phyloP scores from a whole-genome alignment of 345 rosid genomes.

The Citrus mangshanensis region DNA sequence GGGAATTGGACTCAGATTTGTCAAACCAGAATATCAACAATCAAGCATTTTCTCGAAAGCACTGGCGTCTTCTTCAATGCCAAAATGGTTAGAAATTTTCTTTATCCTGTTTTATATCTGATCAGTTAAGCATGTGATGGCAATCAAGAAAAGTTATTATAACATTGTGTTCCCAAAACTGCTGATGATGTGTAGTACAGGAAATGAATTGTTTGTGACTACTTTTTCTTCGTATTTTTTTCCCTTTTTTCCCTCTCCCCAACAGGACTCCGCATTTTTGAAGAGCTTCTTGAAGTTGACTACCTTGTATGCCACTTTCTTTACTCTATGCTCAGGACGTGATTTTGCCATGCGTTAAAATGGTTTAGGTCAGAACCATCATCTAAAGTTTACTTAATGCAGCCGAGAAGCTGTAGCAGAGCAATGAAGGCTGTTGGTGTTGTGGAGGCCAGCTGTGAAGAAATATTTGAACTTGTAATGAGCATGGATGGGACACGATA shows the following conservation, averaged over 20 bases:
- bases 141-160: neutral
- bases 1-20: constrained; percentile 67
- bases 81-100: constrained; percentile 71
- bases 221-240: constrained; percentile 6
- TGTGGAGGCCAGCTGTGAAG: constrained; percentile 96
- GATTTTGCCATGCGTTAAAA: constrained; percentile 13
- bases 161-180: neutral
- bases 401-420: constrained; percentile 99
- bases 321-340: constrained; percentile 17
- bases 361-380: constrained; percentile 20
- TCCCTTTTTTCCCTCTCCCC: neutral
- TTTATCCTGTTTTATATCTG: constrained; percentile 5
- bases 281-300: constrained; percentile 98
- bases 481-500: constrained; percentile 99
- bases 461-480: constrained; percentile 96
- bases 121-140: constrained; percentile 15
- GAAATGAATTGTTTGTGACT: constrained; percentile 7
- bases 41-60: constrained; percentile 94
- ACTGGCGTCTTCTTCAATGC: constrained; percentile 99
- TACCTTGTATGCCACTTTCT: constrained; percentile 71
- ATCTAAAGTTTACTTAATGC: constrained; percentile 32
- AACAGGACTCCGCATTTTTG: constrained; percentile 98
- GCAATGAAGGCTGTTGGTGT: constrained; percentile 99
- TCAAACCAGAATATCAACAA: constrained; percentile 67
- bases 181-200: constrained; percentile 2